Evolutionary conservation across 306 rosid genomes (phyloP).

Genomic region (Lathyrus aphaca): DNA sequence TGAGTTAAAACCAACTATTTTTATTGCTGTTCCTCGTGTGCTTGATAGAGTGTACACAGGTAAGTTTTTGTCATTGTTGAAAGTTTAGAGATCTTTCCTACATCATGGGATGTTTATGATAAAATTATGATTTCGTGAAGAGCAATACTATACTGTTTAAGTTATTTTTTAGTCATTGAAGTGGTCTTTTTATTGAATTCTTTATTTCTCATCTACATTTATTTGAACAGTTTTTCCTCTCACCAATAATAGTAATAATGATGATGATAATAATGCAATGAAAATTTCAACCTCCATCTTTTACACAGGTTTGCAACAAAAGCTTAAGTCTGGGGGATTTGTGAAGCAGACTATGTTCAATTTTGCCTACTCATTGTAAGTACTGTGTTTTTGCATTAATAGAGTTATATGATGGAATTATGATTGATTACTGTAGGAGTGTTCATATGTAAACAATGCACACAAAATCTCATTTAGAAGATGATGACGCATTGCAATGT

Average conservation of each 20-base stretch:
- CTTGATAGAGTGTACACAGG: slow-evolving; percentile 85
- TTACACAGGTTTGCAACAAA: slow-evolving; percentile 72
- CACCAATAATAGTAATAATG: background rate
- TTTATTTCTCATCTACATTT: background rate
- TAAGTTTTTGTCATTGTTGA: slow-evolving; percentile 36
- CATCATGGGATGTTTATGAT: background rate
- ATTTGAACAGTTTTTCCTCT: slow-evolving; percentile 9
- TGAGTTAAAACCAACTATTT: slow-evolving; percentile 83
- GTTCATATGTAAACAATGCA: background rate
- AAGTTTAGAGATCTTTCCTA: slow-evolving; percentile 4
- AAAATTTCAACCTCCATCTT: slow-evolving; percentile 24
- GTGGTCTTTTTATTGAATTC: slow-evolving; percentile 16
- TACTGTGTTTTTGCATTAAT: slow-evolving; percentile 20
- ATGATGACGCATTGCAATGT: slow-evolving; percentile 9
- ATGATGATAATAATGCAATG: background rate
- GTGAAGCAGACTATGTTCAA: slow-evolving; percentile 73
- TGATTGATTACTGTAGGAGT: slow-evolving; percentile 2
- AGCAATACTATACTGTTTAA: slow-evolving; percentile 29
- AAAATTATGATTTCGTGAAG: slow-evolving; percentile 29
- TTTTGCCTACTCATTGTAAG: slow-evolving; percentile 80
- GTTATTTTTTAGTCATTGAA: slow-evolving; percentile 32
- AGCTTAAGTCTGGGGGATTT: slow-evolving; percentile 66
- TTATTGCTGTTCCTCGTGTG: slow-evolving; percentile 92
- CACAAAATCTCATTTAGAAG: background rate
- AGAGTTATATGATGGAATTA: slow-evolving; percentile 1